Base-by-base conservation (phyloP, 352 stramenopile species). In the Phytopythium mirpurense region DNA sequence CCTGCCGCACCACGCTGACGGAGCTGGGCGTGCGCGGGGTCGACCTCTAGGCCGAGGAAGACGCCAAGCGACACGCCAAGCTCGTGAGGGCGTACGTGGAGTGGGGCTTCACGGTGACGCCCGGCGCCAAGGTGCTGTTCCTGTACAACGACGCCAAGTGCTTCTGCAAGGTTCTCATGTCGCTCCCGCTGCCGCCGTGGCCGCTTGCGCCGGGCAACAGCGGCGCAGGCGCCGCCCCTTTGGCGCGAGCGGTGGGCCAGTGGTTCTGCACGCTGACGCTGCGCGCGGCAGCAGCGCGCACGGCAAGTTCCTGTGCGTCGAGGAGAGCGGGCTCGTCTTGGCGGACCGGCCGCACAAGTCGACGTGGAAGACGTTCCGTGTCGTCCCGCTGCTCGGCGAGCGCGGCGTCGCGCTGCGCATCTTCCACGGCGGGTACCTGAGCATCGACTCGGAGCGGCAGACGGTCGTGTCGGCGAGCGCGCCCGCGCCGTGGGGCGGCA, bases 321-420 rank as follows among this genome's bases (percentile, higher is more conserved):
- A 93, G 55, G 73, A 85, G 52, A 70, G 78, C 36, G 83, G 81
- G 21, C 79, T 63, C 2, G 81, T 93, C 54, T 55, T 89, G 31
- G 83, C 83, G 0, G 73, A 93, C 54, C 77, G 83, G 0, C 74
- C 47, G 10, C 56, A 78, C 52, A 89, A 91, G 64, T 93, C 83
- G 56, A 93, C 83, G 29, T 93, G 83, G 83, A 81, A 93, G 51
- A 93, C 83, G n/a, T 91, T 93, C 66, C 75, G 88, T 54, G 72
- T 90, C 24, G 69, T 91, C 51, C 79, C 83, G 36, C 74, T 83
- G 40, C 73, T 76, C 47, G 57, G 19, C 4, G 47, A 63, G 34
- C 64, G 23, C 19, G 78, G 78, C 40, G 74, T 93, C 45, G 80
- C 80, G 54, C 67, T 93, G 44, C 72, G 75, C 37, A 83, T 80